phyloP scores from a whole-genome alignment of 768 basidiomycete genomes.

The Panaeolus cyanescens region DNA sequence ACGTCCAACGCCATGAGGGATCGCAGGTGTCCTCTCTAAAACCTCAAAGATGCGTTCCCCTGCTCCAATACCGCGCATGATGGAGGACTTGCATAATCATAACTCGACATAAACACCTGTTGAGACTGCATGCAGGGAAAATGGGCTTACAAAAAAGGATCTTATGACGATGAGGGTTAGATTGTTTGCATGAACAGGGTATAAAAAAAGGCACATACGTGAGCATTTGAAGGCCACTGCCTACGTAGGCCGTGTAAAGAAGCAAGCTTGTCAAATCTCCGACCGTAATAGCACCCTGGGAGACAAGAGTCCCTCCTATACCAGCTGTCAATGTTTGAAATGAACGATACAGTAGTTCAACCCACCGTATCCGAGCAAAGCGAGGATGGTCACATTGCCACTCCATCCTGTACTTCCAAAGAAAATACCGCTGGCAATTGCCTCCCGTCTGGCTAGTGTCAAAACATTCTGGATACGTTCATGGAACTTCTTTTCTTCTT shows the following conservation, averaged over 20 bases:
- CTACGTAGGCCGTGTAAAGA: constrained; percentile 90
- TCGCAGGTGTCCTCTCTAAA: constrained; percentile 76
- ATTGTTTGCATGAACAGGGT: not conserved
- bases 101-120: not conserved
- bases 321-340: not conserved
- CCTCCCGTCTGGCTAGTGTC: constrained; percentile 79
- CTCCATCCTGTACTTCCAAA: constrained; percentile 92
- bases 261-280: constrained; percentile 89
- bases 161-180: constrained; percentile 24
- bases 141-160: constrained; percentile 48
- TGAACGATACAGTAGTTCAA: not conserved
- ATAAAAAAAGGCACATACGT: constrained; percentile 48
- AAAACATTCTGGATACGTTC: constrained; percentile 68
- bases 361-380: constrained; percentile 87
- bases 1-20: constrained; percentile 65
- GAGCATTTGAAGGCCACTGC: constrained; percentile 77
- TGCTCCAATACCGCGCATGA: constrained; percentile 97
- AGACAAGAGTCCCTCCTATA: constrained; percentile 88
- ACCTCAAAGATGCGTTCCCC: constrained; percentile 94
- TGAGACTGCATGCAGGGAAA: constrained; percentile 30
- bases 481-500: constrained; percentile 79
- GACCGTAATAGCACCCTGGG: constrained; percentile 84
- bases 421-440: constrained; percentile 89
- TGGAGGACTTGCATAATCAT: constrained; percentile 62
- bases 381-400: constrained; percentile 89